Evolutionary conservation across 2,329 filamentous ascomycete genomes (phyloP), one percentile per base, ranked within the genome.

Genomic region (Thelonectria rubi): DNA sequence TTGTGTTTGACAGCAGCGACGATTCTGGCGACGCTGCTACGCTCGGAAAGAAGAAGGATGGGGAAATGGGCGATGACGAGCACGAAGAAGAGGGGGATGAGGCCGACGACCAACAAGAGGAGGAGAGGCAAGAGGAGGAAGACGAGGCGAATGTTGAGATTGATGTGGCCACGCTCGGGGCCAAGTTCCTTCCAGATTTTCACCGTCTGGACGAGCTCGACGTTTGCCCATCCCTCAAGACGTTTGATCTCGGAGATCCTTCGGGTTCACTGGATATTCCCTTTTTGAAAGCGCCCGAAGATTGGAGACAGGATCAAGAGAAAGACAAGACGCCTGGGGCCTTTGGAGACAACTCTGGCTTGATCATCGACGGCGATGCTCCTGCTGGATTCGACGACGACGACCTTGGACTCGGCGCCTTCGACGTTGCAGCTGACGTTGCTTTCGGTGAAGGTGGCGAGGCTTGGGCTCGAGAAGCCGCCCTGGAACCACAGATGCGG

Each of bases 1-100:
- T 99, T 64, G 94, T 99, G 5, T 99, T 99, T 74, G 95, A 99
- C 79, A 98, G 94, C 80, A 98, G 94, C 73, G 94, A 99, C 75
- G 95, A 98, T 75, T 78, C 85, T 18, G 85, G 81, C 15, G 86
- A 89, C 65, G 80, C 80, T 17, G 75, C 58, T 68, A 75, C 58
- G 14, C 66, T 70, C 6, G 70, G 69, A 17, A 77, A 75, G 64
- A 74, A 73, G 42, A 79, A 73, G 62, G 79, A 72, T 64, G 82
- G 72, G 17, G 79, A 79, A 46, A 77, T 77, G 34, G 74, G 74
- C 7, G 75, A 78, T 34, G 79, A 76, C 59, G 80, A 75, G 15
- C 75, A 77, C 3, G 75, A 76, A 75, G 37, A 59, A 14, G 75
- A 69, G 9, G 75, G 77, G 2, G 75, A 77, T 75, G 37, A 58